Percentiles rank a stretch among this genome's conserved stretches.
Evolutionary conservation across 177 flowering plant species (phyloP).

Genomic region (Vitis hybrid): DNA sequence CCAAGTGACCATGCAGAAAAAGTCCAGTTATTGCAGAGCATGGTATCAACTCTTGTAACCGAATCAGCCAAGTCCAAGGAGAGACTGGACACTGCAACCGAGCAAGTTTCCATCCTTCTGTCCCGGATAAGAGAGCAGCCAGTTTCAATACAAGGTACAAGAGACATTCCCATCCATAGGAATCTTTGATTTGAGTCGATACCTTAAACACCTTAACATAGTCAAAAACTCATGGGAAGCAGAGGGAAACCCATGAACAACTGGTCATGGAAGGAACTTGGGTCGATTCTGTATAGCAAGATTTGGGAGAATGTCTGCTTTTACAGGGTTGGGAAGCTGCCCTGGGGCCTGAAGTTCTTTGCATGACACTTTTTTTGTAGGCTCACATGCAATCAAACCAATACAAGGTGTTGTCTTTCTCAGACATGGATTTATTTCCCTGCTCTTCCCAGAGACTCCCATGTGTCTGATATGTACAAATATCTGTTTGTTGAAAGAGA

Average conservation of each 20-base stretch:
- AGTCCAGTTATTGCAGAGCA: slow-evolving; percentile 65
- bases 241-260: too few species aligned
- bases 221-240: too few species aligned
- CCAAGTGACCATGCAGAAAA: slow-evolving; percentile 56
- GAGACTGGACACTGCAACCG: slow-evolving; percentile 68
- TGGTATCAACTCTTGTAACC: slow-evolving; percentile 66
- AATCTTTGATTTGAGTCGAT: slow-evolving; percentile 13
- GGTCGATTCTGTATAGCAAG: background rate
- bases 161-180: slow-evolving; percentile 40
- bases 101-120: slow-evolving; percentile 62
- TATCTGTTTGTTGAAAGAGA: background rate
- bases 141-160: slow-evolving; percentile 31
- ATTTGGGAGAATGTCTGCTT: background rate
- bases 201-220: too few species aligned
- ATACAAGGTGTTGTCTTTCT: background rate
- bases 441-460: background rate
- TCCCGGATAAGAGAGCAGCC: slow-evolving; percentile 75
- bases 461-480: slow-evolving; percentile 2
- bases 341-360: too few species aligned
- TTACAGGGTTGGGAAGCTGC: too few species aligned
- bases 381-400: too few species aligned
- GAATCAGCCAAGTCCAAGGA: slow-evolving; percentile 84
- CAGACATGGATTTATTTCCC: background rate
- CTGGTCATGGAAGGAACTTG: too few species aligned
- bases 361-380: too few species aligned